These are phyloP conservation scores for Fraxinus nigra DNA, from an alignment of 305 asterid species.

Conservation along the genomic window DNA sequence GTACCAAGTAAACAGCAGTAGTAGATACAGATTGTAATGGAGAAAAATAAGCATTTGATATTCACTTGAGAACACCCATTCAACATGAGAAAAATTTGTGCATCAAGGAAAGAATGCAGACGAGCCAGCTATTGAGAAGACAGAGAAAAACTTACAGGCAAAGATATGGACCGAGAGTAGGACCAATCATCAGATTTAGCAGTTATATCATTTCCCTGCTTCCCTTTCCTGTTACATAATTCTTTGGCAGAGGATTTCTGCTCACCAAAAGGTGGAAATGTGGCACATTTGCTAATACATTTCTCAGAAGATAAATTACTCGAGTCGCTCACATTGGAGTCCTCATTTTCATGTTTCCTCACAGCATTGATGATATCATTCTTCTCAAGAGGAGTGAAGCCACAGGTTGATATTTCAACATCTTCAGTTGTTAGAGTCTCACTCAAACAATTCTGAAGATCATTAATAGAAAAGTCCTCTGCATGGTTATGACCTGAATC, in stretches of 20 bases:
- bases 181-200: slow-evolving; percentile 30
- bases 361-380: slow-evolving; percentile 18
- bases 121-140: neutral
- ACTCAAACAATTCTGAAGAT: slow-evolving; percentile 45
- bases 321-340: slow-evolving; percentile 17
- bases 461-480: slow-evolving; percentile 38
- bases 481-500: slow-evolving; percentile 20
- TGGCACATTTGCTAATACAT: slow-evolving; percentile 41
- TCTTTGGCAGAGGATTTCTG: slow-evolving; percentile 27
- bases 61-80: neutral
- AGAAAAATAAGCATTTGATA: neutral
- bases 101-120: neutral
- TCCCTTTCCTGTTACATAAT: slow-evolving; percentile 22
- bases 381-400: slow-evolving; percentile 23
- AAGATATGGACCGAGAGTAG: slow-evolving; percentile 44
- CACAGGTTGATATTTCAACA: slow-evolving; percentile 24
- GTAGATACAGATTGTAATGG: neutral
- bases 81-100: neutral
- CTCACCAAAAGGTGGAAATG: slow-evolving; percentile 46
- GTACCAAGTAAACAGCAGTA: neutral
- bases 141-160: slow-evolving; percentile 65
- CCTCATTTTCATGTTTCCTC: slow-evolving; percentile 29
- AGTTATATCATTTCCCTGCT: slow-evolving; percentile 22
- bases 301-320: slow-evolving; percentile 36
- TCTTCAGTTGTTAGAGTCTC: slow-evolving; percentile 38